phyloP scores from a whole-genome alignment of 2,329 filamentous ascomycete genomes.

The Epichloe festucae region DNA sequence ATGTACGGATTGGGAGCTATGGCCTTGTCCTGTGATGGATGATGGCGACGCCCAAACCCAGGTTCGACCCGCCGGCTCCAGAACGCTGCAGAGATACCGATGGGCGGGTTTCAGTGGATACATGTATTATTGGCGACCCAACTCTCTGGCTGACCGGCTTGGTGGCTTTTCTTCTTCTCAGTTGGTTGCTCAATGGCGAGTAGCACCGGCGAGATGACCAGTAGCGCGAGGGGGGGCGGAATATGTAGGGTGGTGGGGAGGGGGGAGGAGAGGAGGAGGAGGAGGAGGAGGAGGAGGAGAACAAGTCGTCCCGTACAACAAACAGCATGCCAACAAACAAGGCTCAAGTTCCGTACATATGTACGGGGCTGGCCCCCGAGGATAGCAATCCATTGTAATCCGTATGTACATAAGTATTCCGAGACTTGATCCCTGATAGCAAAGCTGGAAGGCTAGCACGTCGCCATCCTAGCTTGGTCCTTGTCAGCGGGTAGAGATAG shows the following conservation, averaged over 20 bases:
- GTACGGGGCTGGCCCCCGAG: neutral
- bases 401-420: neutral
- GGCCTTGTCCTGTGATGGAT: neutral
- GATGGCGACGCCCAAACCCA: neutral
- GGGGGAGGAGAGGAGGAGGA: neutral
- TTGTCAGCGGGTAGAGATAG: too few relatives aligned
- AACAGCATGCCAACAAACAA: neutral
- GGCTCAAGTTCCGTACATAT: neutral
- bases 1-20: neutral
- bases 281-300: neutral
- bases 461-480: neutral
- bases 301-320: too few relatives aligned
- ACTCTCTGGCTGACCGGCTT: constrained; percentile 1
- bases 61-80: neutral
- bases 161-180: constrained; percentile 1
- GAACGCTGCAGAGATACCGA: constrained; percentile 1
- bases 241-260: neutral
- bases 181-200: constrained; percentile 1
- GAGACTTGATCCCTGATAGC: neutral
- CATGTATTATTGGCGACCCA: neutral
- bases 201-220: neutral
- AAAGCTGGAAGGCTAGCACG: neutral
- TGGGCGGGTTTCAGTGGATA: constrained; percentile 3
- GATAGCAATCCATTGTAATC: neutral
- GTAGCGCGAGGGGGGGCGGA: neutral